Evolutionary conservation across 192 early-diverging fungal species (phyloP).

Genomic region (Allomyces arbusculus): DNA sequence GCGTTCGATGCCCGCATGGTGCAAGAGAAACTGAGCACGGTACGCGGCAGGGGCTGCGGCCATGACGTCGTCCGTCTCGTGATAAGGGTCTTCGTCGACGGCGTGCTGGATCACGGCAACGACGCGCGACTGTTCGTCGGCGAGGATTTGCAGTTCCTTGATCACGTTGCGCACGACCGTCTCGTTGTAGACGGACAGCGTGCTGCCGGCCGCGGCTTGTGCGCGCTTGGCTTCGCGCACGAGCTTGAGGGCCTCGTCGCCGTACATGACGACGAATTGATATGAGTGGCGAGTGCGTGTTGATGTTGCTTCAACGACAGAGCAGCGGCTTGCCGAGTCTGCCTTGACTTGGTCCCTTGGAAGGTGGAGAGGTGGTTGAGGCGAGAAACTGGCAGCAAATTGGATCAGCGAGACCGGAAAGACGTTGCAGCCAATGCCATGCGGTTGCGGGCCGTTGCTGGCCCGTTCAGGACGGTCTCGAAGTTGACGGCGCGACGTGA

Average conservation of each 20-base stretch:
- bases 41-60: neutral
- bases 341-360: too few species aligned
- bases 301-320: too few species aligned
- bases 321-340: too few species aligned
- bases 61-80: conserved; percentile 6
- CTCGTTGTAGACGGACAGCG: conserved; percentile 59
- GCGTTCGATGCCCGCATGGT: conserved; percentile 36
- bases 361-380: too few species aligned
- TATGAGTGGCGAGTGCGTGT: too few species aligned
- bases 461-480: too few species aligned
- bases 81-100: conserved; percentile 1
- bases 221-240: conserved; percentile 58
- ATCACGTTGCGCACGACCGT: conserved; percentile 57
- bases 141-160: conserved; percentile 51
- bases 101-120: conserved; percentile 4
- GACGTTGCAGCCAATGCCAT: too few species aligned
- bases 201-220: conserved; percentile 19
- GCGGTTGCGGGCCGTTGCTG: too few species aligned
- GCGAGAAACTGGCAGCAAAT: too few species aligned
- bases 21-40: conserved; percentile 21
- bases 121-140: conserved; percentile 25
- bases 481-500: too few species aligned
- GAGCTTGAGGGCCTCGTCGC: conserved; percentile 58
- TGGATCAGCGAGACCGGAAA: too few species aligned
- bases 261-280: conserved; percentile 28